phyloP scores from a whole-genome alignment of 1,284 basidiomycete genomes.

The Moniliella sp. region DNA sequence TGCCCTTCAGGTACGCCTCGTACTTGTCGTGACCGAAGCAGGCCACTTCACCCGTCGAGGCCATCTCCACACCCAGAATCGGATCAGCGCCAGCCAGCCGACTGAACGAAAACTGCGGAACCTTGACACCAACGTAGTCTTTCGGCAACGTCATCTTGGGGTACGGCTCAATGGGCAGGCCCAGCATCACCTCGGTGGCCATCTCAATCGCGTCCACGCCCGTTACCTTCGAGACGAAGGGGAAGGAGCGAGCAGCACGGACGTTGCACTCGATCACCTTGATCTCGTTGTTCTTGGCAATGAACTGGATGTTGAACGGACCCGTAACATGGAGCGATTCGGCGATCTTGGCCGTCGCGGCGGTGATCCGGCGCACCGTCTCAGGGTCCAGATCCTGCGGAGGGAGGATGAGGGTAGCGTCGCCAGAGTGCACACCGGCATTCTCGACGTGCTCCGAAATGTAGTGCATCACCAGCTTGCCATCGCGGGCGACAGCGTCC shows the following conservation, averaged over 20 bases:
- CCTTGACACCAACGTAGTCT: constrained; percentile 94
- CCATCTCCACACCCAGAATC: constrained; percentile 98
- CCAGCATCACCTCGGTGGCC: constrained; percentile 94
- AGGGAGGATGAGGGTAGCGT: constrained; percentile 88
- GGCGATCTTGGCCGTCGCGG: constrained; percentile 87
- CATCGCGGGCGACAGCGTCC: constrained; percentile 90
- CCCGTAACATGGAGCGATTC: constrained; percentile 86
- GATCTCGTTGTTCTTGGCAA: constrained; percentile 98
- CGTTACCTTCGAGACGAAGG: constrained; percentile 95
- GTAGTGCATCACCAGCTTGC: constrained; percentile 96
- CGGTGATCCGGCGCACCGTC: constrained; percentile 82
- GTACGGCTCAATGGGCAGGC: constrained; percentile 66
- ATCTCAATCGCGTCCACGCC: constrained; percentile 91
- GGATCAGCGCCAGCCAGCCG: constrained; percentile 87
- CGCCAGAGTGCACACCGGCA: constrained; percentile 88
- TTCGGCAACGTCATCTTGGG: constrained; percentile 63
- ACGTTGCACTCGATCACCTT: constrained; percentile 99
- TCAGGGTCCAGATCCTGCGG: constrained; percentile 92
- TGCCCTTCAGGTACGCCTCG: constrained; percentile 87
- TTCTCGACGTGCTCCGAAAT: constrained; percentile 99
- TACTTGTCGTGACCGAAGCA: constrained; percentile 95
- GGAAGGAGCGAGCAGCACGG: constrained; percentile 89
- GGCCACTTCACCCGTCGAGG: constrained; percentile 95
- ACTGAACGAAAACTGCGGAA: constrained; percentile 93
- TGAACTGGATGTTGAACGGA: constrained; percentile 98